These are phyloP conservation scores for Stagonosporopsis chrysanthemi DNA, from an alignment of 2,329 filamentous ascomycete species.

Conservation along the genomic window DNA sequence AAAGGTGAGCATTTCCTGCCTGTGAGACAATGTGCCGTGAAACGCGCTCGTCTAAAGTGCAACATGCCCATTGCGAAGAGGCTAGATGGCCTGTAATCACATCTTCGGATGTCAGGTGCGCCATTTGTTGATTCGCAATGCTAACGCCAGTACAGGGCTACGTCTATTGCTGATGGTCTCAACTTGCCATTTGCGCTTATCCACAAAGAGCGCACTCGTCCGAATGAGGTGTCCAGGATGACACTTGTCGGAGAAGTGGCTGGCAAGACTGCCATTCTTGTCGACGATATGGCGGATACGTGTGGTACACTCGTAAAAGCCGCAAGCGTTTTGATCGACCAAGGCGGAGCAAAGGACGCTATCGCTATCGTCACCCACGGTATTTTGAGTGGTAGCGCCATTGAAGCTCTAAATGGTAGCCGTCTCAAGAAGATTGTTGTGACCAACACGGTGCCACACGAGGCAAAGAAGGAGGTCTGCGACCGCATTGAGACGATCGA, in stretches of 20 bases:
- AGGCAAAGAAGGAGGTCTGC: conserved; percentile 80
- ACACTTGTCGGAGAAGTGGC: conserved; percentile 93
- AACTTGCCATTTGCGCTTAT: conserved; percentile 93
- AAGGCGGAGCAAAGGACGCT: conserved; percentile 85
- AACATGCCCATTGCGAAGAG: not conserved
- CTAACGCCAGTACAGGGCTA: conserved; percentile 65
- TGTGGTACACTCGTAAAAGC: conserved; percentile 90
- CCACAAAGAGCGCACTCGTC: conserved; percentile 93
- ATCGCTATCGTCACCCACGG: conserved; percentile 96
- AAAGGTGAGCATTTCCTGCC: conserved; percentile 64
- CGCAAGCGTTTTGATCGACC: conserved; percentile 79
- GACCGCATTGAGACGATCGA: conserved; percentile 88
- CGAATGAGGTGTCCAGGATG: conserved; percentile 91
- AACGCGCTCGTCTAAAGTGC: not conserved
- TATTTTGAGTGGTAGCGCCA: conserved; percentile 86
- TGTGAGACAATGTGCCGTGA: not conserved
- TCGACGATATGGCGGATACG: conserved; percentile 98
- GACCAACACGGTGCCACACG: conserved; percentile 85
- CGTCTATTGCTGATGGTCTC: conserved; percentile 89
- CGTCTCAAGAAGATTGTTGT: conserved; percentile 81
- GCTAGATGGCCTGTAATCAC: not conserved
- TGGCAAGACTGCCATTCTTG: conserved; percentile 91
- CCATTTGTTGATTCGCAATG: conserved; percentile 2
- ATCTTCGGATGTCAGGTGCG: not conserved
- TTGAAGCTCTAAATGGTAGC: conserved; percentile 83